Conservation (phyloP, 306 rosid genomes). For the Vigna radiata region DNA sequence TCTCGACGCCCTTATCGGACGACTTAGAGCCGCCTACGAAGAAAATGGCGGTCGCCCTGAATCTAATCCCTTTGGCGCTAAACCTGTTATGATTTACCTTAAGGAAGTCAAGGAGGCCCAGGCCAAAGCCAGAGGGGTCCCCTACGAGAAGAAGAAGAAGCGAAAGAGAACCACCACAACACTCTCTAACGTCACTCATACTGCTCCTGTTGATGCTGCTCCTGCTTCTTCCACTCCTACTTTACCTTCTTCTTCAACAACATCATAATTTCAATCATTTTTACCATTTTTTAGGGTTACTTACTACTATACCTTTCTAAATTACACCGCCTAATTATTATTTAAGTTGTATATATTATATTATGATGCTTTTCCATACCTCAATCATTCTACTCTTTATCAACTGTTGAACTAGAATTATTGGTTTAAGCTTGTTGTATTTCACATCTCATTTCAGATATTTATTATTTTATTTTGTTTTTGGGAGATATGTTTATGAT, state of each 20-base stretch:
- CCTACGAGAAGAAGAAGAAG: slow-evolving; percentile 95
- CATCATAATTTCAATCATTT: slow-evolving; percentile 49
- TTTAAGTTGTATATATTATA: slow-evolving; percentile 42
- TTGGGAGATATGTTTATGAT: not conserved
- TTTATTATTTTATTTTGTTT: not conserved
- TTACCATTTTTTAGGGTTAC: not conserved
- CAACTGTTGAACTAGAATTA: slow-evolving; percentile 7
- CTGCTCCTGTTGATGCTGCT: slow-evolving; percentile 16
- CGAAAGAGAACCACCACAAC: slow-evolving; percentile 60
- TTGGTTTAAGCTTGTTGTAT: slow-evolving; percentile 1
- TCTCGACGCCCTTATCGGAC: slow-evolving; percentile 87
- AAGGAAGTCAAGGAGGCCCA: slow-evolving; percentile 89
- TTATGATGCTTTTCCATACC: slow-evolving; percentile 45
- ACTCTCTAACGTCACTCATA: slow-evolving; percentile 43
- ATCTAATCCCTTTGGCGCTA: slow-evolving; percentile 84
- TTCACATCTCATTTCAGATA: slow-evolving; percentile 21
- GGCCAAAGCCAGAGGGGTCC: slow-evolving; percentile 92
- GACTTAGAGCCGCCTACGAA: slow-evolving; percentile 93
- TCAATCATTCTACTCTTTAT: slow-evolving; percentile 28
- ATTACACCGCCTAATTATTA: slow-evolving; percentile 49
- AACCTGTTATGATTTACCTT: slow-evolving; percentile 83
- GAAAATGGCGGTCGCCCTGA: slow-evolving; percentile 94
- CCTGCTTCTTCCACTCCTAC: slow-evolving; percentile 31
- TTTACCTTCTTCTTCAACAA: slow-evolving; percentile 36
- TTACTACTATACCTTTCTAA: slow-evolving; percentile 30